phyloP scores from a whole-genome alignment of 306 rosid genomes.

The Oemleria cerasiformis region DNA sequence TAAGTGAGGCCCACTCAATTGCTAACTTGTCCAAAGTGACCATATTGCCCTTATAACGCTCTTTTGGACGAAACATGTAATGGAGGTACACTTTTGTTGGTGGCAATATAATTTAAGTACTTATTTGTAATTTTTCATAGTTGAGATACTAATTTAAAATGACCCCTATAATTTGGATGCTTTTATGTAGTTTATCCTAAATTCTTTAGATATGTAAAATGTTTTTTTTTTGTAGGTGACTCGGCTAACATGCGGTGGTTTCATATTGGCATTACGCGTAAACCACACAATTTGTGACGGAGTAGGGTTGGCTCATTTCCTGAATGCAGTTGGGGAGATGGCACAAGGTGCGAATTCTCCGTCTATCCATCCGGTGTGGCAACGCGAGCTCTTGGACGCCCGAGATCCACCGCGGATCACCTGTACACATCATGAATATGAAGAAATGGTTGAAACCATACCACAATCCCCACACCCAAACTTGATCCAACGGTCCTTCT shows the following conservation, averaged over 20 bases:
- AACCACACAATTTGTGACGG: conserved; percentile 37
- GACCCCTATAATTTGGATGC: no score
- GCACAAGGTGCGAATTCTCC: conserved; percentile 19
- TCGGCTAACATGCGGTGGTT: conserved; percentile 30
- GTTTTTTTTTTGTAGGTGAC: conserved; percentile 24
- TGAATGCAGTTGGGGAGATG: conserved; percentile 26
- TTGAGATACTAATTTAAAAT: no score
- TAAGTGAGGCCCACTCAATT: no score
- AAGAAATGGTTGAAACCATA: background rate
- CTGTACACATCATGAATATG: conserved; percentile 19
- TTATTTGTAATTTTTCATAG: no score
- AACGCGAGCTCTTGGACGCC: conserved; percentile 29
- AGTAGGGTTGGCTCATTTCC: conserved; percentile 5
- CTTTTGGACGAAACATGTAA: no score
- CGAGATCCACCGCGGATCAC: conserved; percentile 28
- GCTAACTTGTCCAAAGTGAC: no score
- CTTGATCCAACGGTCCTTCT: conserved; percentile 4
- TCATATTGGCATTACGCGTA: conserved; percentile 29
- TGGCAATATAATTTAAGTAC: no score
- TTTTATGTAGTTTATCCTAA: no score
- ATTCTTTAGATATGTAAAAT: no score
- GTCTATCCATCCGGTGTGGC: conserved; percentile 26
- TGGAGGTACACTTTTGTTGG: no score
- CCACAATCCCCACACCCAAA: background rate
- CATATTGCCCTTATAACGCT: no score